Percentiles rank a stretch among this genome's conserved stretches.
phyloP scores from a whole-genome alignment of 208 protist species.

The Leishmania tropica region DNA sequence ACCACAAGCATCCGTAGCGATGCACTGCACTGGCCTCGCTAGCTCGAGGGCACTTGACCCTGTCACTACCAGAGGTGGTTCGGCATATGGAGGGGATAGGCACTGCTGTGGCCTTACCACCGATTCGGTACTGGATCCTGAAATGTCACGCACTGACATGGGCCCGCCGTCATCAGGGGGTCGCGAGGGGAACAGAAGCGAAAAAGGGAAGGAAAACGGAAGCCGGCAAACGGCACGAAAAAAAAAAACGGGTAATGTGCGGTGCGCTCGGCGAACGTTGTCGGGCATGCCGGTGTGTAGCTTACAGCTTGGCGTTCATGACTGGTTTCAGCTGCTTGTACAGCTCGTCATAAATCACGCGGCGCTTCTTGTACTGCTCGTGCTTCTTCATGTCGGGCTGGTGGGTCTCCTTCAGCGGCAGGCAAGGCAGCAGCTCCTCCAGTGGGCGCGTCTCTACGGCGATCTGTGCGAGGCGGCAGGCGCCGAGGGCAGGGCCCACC shows the following conservation, averaged over 20 bases:
- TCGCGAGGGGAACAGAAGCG: not conserved
- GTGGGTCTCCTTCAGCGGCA: conserved; percentile 66
- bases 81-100: not conserved
- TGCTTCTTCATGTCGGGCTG: conserved; percentile 56
- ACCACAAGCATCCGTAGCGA: not conserved
- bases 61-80: not conserved
- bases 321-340: conserved; percentile 68
- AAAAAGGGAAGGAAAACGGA: not conserved
- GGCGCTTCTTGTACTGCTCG: conserved; percentile 51
- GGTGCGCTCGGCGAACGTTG: not conserved
- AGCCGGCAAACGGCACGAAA: not conserved
- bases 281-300: not conserved
- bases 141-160: not conserved
- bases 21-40: not conserved
- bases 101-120: not conserved
- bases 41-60: too few species aligned
- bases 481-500: conserved; percentile 65
- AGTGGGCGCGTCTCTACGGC: conserved; percentile 57
- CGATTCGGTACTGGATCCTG: not conserved
- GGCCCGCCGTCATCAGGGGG: not conserved
- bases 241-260: not conserved
- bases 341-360: conserved; percentile 53
- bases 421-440: conserved; percentile 52
- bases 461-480: conserved; percentile 72
- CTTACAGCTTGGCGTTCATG: conserved; percentile 62